A percentile compares a stretch with the other conserved stretches of the same genome.
Conservation (phyloP, 768 basidiomycete genomes). For the Gautieria morchelliformis region DNA sequence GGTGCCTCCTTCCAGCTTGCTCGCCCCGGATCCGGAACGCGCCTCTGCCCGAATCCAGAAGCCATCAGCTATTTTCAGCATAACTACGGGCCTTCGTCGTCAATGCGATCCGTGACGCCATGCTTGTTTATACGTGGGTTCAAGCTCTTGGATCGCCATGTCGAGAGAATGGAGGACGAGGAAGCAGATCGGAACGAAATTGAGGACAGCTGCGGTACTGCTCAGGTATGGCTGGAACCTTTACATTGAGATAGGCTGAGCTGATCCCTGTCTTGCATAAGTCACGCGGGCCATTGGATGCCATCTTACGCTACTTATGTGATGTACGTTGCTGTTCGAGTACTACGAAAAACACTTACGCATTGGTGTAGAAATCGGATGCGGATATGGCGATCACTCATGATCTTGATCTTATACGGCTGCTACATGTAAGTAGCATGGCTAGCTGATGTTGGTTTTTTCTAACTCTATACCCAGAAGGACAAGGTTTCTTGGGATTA, state of each 20-base stretch:
- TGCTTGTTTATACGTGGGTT: slow-evolving; percentile 3
- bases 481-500: neutral
- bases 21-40: neutral
- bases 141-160: slow-evolving; percentile 2
- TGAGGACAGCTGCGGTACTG: neutral
- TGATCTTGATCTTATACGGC: neutral
- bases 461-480: neutral
- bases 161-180: neutral
- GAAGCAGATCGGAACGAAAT: neutral
- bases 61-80: neutral
- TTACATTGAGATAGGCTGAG: neutral
- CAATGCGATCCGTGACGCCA: neutral
- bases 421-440: neutral
- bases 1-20: neutral
- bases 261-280: neutral
- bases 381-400: slow-evolving; percentile 4
- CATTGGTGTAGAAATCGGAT: neutral
- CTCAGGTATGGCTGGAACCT: neutral
- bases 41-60: neutral
- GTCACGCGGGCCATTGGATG: neutral
- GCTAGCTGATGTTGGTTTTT: neutral
- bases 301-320: slow-evolving; percentile 1
- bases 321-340: neutral
- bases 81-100: neutral
- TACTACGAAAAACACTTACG: neutral